Evolutionary conservation across 2,329 filamentous ascomycete species (phyloP).

Genomic region (Sporothrix variecibatus): DNA sequence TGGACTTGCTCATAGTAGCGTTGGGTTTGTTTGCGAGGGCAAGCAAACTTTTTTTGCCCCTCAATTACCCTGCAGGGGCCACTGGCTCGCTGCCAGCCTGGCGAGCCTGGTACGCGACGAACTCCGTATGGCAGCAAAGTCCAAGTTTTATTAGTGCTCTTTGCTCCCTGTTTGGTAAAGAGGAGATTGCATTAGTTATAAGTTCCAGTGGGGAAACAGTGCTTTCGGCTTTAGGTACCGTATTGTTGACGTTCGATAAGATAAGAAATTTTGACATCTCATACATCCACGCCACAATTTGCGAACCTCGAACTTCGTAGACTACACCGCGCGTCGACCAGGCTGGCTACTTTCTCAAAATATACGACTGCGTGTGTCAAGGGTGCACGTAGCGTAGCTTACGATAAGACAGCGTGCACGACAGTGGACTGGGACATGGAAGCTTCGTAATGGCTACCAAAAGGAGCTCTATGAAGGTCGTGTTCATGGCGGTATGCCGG

Average conservation of each 20-base stretch:
- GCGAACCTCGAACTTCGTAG: not conserved
- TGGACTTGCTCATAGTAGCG: not conserved
- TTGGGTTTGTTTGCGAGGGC: not conserved
- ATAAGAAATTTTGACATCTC: not conserved
- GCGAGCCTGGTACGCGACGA: not conserved
- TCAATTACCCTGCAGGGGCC: slow-evolving; percentile 6
- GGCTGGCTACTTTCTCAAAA: not conserved
- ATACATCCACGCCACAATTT: not conserved
- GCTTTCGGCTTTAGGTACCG: not conserved
- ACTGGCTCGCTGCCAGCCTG: not conserved
- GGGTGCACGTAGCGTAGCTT: not conserved
- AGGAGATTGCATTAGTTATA: not conserved
- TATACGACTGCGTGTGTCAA: not conserved
- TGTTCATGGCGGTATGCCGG: slow-evolving; percentile 1
- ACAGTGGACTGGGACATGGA: not conserved
- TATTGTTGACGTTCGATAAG: not conserved
- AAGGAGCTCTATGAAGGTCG: not conserved
- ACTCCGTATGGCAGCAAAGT: not conserved
- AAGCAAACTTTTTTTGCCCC: slow-evolving; percentile 27
- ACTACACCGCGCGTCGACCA: not conserved
- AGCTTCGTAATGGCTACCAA: not conserved
- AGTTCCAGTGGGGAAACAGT: not conserved
- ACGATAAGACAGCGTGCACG: not conserved
- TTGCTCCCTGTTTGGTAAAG: not conserved
- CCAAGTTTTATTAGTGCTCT: not conserved